Base-by-base conservation (phyloP, 441 rosid species). In the Aquilaria agallochum region DNA sequence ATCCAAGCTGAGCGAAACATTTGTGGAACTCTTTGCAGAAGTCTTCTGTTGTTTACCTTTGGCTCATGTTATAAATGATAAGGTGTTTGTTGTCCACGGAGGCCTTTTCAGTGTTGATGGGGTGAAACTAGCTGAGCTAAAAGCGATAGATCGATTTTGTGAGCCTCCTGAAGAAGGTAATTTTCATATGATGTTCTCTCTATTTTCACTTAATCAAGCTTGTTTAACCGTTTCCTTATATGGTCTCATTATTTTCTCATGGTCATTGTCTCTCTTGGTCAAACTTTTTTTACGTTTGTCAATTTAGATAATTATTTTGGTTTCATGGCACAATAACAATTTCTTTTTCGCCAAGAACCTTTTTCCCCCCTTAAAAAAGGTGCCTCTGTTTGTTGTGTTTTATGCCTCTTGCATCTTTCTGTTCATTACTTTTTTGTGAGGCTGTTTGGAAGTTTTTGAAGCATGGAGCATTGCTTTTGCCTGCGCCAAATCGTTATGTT, bases 101-200 rank as follows among this genome's bases (percentile, higher is more conserved):
- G 99, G 98, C 62, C 96, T 95, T 62, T 95, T 95, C 66, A 95
- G 98, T 74, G 88, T 83, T 11, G 99, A 95, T 47, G 99, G 98
- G 47, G 98, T 95, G 59, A 92, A 92, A 70, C 88, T 95, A 50
- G 83, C 95, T 6, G 97, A 92, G 60, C 92, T 95, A 66, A 78
- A 70, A 74, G 89, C 91, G 53, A 83, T 95, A 36, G 88, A 95
- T 73, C 78, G 99, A 31, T 92, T 95, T 74, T 86, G 97, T 57
- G 99, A 95, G 81, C 99, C 99, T 73, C 97, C 96, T 0, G 98
- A 95, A 78, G 99, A 95, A 89, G 99, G 99, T 94, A 76, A 67
- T 64, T 51, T 55, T 53, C 47, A 12, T 12, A 31, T 9, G 13
- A 5, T 36, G 48, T 36, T 62, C 58, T 56, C 50, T 55, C 42